Evolutionary conservation across 345 rosid genomes (phyloP).

Genomic region (Hirschfeldia incana): DNA sequence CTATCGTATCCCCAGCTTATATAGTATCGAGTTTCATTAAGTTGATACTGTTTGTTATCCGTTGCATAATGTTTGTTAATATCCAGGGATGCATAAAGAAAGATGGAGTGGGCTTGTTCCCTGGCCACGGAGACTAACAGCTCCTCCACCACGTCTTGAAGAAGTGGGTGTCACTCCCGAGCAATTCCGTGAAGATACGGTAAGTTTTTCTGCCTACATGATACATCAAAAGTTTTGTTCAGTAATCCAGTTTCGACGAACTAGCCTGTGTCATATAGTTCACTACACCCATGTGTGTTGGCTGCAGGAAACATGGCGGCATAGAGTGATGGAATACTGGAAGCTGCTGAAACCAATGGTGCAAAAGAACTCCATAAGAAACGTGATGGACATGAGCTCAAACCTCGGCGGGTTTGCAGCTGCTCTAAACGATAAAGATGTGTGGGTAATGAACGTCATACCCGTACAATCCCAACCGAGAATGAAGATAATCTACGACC

Average conservation of each 20-base stretch:
- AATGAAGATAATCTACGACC: constrained; percentile 84
- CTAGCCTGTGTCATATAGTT: not conserved
- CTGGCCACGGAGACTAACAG: constrained; percentile 83
- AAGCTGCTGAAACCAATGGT: constrained; percentile 81
- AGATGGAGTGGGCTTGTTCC: constrained; percentile 80
- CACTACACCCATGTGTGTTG: constrained; percentile 1
- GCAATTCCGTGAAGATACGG: constrained; percentile 76
- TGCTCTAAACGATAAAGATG: constrained; percentile 73
- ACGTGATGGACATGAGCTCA: constrained; percentile 98
- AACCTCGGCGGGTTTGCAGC: constrained; percentile 93
- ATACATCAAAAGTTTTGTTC: not conserved
- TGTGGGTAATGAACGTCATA: constrained; percentile 98
- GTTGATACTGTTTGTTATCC: not conserved
- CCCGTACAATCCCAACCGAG: constrained; percentile 63
- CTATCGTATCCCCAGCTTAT: not conserved
- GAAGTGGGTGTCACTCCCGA: constrained; percentile 69
- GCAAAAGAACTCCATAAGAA: constrained; percentile 73
- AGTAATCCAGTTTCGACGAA: not conserved
- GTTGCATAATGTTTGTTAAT: not conserved
- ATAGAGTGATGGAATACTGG: constrained; percentile 85
- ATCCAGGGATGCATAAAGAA: constrained; percentile 75
- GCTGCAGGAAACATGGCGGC: constrained; percentile 79
- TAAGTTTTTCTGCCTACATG: constrained; percentile 30
- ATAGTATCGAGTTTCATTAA: constrained; percentile 1
- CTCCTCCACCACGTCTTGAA: constrained; percentile 79